Conservation (phyloP, 108 stramenopile species). For the Skeletonema grethae region DNA sequence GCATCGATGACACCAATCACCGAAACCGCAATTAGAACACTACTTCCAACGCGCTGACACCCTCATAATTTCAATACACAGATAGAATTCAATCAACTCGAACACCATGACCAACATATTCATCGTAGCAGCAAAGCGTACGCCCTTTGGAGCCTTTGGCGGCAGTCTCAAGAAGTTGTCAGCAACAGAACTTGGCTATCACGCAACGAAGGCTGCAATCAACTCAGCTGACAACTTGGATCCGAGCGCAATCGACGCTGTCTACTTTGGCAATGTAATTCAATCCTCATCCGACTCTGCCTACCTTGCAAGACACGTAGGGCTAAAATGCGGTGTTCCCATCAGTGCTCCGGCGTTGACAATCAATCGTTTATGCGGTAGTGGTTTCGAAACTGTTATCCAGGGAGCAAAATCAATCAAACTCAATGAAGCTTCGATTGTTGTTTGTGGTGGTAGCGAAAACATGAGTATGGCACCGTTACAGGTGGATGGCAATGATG, state of each 20-base stretch:
- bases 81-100: too few relatives aligned
- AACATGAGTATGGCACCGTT: slow-evolving; percentile 96
- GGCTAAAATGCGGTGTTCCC: slow-evolving; percentile 78
- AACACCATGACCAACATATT: slow-evolving; percentile 74
- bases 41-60: neutral
- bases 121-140: slow-evolving; percentile 98
- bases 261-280: slow-evolving; percentile 97
- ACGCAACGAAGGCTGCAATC: slow-evolving; percentile 82
- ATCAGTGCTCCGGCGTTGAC: slow-evolving; percentile 88
- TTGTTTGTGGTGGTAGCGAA: slow-evolving; percentile 95
- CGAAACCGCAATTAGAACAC: neutral
- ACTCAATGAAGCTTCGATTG: slow-evolving; percentile 83
- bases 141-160: slow-evolving; percentile 97
- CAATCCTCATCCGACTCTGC: slow-evolving; percentile 90
- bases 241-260: slow-evolving; percentile 74
- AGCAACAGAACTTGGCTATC: slow-evolving; percentile 79
- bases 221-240: slow-evolving; percentile 63
- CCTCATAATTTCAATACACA: neutral
- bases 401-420: slow-evolving; percentile 90
- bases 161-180: slow-evolving; percentile 84
- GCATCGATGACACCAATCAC: neutral
- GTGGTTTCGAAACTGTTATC: slow-evolving; percentile 96
- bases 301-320: slow-evolving; percentile 95
- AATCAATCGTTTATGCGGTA: slow-evolving; percentile 97
- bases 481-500: slow-evolving; percentile 80